Base-by-base conservation (phyloP, 306 rosid species). In the Alnus glutinosa region DNA sequence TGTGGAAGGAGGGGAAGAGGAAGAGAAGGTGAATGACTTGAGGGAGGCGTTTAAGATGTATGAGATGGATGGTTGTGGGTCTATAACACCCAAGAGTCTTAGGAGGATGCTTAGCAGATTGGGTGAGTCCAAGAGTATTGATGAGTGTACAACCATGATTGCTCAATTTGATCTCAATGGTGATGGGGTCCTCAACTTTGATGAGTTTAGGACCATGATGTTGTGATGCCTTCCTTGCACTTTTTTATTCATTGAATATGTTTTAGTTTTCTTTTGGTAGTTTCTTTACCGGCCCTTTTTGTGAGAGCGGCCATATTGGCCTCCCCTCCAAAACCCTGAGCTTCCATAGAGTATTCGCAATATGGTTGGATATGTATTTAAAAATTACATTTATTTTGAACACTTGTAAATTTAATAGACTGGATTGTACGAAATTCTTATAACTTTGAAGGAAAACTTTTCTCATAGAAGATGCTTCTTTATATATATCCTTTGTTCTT, bases 191-290 rank as follows among this genome's bases (percentile, higher is more conserved):
- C 89, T 94, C 32, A 86, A 78, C 66, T 94, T 94, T 76, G 89
- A 94, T 80, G 98, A 94, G 75, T 94, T 94, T 80, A 89, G 74
- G 89, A 82, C 79, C 55, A 94, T 94, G 98, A 92, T 94, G 97
- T 54, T 79, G 23, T 90, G 83, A 85, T 9, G 11, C 2, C 9
- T 83, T 37, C 52, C 1, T 69, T 44, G 8, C 6, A 3, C 10
- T 18, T 70, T 32, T 34, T 34, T 5, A 2, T 8, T n/a, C 7
- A 0, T 19, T 55, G 61, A 19, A 7, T 42, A 42, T 42, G 46
- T 50, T n/a, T 55, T n/a, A 7, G 34, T 3, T 10, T 5, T 59
- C 3, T 2, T 28, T 19, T 19, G 3, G 2, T 47, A 23, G 28
- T 23, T 23, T 23, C 28, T 23, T 23, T 23, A 23, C 28, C 28